Evolutionary conservation across 192 early-diverging fungal genomes (phyloP).

Genomic region (Coemansia umbellata): DNA sequence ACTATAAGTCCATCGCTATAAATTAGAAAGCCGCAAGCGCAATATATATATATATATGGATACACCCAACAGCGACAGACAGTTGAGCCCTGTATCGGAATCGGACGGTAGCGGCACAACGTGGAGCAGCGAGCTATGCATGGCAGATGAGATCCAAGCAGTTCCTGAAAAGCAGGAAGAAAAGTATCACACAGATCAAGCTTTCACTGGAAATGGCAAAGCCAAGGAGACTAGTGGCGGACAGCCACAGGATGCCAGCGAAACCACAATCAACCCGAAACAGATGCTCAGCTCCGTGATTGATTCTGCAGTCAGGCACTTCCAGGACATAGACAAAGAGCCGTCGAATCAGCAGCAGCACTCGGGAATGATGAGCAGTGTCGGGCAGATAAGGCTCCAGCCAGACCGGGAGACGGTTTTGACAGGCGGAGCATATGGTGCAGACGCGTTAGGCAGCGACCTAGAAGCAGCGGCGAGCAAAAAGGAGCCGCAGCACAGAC

Average conservation of each 20-base stretch:
- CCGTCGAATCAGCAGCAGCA: background rate
- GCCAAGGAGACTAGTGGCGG: background rate
- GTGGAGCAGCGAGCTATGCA: background rate
- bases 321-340: conserved; percentile 31
- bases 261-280: background rate
- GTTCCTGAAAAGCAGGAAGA: background rate
- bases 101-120: background rate
- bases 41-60: background rate
- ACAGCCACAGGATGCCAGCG: background rate
- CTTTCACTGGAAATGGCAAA: no score
- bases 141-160: background rate
- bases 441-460: background rate
- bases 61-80: background rate
- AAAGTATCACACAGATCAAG: no score
- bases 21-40: no score
- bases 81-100: background rate
- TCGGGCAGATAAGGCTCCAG: conserved; percentile 35
- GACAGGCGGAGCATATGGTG: background rate
- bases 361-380: conserved; percentile 17
- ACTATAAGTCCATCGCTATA: no score
- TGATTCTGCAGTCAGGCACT: conserved; percentile 21
- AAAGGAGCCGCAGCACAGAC: conserved; percentile 4
- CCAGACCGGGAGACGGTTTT: conserved; percentile 23
- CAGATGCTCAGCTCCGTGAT: conserved; percentile 9
- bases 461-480: background rate